Base-by-base conservation (phyloP, 139 green algal species). In the Chlorella vulgaris region DNA sequence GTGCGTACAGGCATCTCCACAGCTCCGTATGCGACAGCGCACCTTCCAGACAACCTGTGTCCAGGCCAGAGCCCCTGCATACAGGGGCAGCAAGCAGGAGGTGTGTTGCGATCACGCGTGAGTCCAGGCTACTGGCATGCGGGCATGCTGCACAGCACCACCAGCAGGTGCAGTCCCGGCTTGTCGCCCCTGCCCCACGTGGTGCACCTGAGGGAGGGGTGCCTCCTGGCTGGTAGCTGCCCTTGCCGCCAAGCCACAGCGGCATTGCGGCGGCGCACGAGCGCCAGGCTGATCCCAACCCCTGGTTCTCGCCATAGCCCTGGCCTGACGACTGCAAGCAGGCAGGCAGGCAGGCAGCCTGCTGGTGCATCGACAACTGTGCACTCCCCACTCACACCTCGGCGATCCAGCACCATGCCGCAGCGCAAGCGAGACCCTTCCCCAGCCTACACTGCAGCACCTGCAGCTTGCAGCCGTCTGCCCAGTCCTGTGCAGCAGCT, bases 21-120 rank as follows among this genome's bases (percentile, higher is more conserved):
- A n/a, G n/a, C n/a, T n/a, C n/a, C n/a, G n/a, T n/a, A n/a, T n/a
- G n/a, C n/a, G n/a, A n/a, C 47, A 24, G 21, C 69, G 10, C 42
- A 60, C 69, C 69, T 76, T 76, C 69, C 69, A 76, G 3, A 76
- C 69, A 1, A 76, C 47, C 69, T 76, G 69, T 1, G 69, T 76
- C 69, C 69, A 76, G 29, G 40, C 29, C 7, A 76, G 69, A 0
- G 69, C 69, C 28, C 13, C 47, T 58, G 47, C 47, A 58, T n/a
- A n/a, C n/a, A n/a, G n/a, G n/a, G 47, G 10, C 47, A 58, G 47
- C 10, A 58, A 24, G n/a, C n/a, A n/a, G n/a, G n/a, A n/a, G n/a
- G n/a, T n/a, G n/a, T n/a, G n/a, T n/a, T n/a, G n/a, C n/a, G n/a
- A n/a, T n/a, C n/a, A n/a, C n/a, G n/a, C n/a, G n/a, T n/a, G n/a